phyloP scores from a whole-genome alignment of 495 filamentous ascomycete genomes.

The Darksidea phi region DNA sequence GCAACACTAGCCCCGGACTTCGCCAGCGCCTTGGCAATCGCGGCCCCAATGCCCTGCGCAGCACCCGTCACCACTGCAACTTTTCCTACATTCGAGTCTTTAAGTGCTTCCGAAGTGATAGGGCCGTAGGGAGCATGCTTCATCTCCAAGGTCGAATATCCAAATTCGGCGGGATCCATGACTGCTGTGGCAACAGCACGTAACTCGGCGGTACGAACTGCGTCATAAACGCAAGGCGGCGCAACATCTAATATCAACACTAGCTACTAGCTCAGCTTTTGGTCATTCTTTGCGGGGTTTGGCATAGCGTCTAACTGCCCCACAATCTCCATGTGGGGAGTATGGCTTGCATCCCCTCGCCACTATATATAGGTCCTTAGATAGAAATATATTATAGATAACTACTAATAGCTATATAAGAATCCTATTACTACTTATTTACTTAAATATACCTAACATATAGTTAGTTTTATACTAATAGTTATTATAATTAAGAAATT shows the following conservation, averaged over 20 bases:
- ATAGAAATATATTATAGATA: too few relatives aligned
- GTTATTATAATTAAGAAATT: too few relatives aligned
- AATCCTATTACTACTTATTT: too few relatives aligned
- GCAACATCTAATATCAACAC: too few relatives aligned
- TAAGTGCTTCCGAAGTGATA: conserved; percentile 11
- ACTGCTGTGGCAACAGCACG: background rate
- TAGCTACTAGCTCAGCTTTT: too few relatives aligned
- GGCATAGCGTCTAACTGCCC: background rate
- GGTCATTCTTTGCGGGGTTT: conserved; percentile 13
- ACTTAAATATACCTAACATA: too few relatives aligned
- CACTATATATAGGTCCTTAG: background rate
- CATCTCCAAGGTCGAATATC: conserved; percentile 15
- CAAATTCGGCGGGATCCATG: conserved; percentile 31
- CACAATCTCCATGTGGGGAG: conserved; percentile 4
- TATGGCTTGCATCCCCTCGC: background rate
- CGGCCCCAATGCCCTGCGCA: conserved; percentile 32
- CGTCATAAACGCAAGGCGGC: background rate
- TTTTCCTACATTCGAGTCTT: conserved; percentile 21
- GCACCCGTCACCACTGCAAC: conserved; percentile 34
- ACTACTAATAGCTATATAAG: too few relatives aligned
- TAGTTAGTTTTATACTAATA: too few relatives aligned
- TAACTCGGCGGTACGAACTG: background rate
- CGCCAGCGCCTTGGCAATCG: conserved; percentile 28
- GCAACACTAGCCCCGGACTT: conserved; percentile 29
- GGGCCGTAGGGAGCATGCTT: conserved; percentile 23